phyloP scores from a whole-genome alignment of 2,329 filamentous ascomycete genomes.

The Diplodia intermedia region DNA sequence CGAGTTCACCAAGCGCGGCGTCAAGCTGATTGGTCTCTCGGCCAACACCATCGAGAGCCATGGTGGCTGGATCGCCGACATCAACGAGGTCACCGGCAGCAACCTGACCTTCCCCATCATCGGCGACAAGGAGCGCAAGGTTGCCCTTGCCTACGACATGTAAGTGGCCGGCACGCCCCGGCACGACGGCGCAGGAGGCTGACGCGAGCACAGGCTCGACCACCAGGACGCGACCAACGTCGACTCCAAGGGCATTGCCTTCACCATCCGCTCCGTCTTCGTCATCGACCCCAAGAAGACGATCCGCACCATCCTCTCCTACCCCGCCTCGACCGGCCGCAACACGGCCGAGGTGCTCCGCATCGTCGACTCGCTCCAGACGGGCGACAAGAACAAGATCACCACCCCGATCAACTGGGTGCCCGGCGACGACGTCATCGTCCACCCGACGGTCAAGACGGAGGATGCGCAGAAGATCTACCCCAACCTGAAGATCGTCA shows the following conservation, averaged over 20 bases:
- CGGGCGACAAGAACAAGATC: slow-evolving; percentile 84
- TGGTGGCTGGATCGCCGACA: slow-evolving; percentile 87
- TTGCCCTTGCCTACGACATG: slow-evolving; percentile 60
- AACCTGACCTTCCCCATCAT: slow-evolving; percentile 59
- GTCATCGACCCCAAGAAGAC: slow-evolving; percentile 94
- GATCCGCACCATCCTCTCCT: slow-evolving; percentile 86
- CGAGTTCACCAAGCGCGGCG: slow-evolving; percentile 84
- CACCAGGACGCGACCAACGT: slow-evolving; percentile 66
- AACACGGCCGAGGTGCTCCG: slow-evolving; percentile 65
- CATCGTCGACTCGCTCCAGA: slow-evolving; percentile 65
- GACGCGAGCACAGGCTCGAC: slow-evolving; percentile 47
- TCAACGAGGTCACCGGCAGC: slow-evolving; percentile 56
- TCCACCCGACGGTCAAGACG: slow-evolving; percentile 81
- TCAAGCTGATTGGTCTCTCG: slow-evolving; percentile 87
- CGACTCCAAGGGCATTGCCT: slow-evolving; percentile 70
- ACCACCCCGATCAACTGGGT: slow-evolving; percentile 92
- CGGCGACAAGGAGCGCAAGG: slow-evolving; percentile 56
- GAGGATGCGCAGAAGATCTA: slow-evolving; percentile 89
- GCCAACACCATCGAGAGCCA: slow-evolving; percentile 87
- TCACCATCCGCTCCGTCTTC: slow-evolving; percentile 95
- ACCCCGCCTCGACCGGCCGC: slow-evolving; percentile 84
- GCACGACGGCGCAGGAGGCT: slow-evolving; percentile 41
- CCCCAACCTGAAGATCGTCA: slow-evolving; percentile 70
- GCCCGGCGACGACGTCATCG: slow-evolving; percentile 88
- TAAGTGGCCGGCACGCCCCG: slow-evolving; percentile 39